Evolutionary conservation across 2,329 filamentous ascomycete genomes (phyloP).

Genomic region (Apiospora phragmitis): DNA sequence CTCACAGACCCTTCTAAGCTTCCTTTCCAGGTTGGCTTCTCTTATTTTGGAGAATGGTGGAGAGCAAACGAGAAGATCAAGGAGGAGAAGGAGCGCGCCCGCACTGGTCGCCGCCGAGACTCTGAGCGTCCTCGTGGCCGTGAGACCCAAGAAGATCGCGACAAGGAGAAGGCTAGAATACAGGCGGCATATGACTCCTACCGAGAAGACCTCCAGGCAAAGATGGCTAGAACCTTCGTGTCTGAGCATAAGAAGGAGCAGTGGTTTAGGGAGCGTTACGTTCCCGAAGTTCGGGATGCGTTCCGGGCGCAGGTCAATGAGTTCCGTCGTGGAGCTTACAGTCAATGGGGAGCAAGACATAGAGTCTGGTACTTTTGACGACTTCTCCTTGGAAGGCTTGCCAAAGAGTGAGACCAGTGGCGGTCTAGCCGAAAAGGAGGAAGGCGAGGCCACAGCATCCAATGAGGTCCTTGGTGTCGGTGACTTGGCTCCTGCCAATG

Average conservation of each 20-base stretch:
- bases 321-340: conserved; percentile 76
- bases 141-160: conserved; percentile 71
- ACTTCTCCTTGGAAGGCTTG: conserved; percentile 90
- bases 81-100: conserved; percentile 73
- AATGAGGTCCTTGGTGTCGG: conserved; percentile 93
- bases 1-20: conserved; percentile 71
- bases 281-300: conserved; percentile 75
- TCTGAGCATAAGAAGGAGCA: conserved; percentile 91
- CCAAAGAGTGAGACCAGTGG: conserved; percentile 93
- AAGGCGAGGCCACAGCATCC: conserved; percentile 87
- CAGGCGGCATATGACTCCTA: conserved; percentile 69
- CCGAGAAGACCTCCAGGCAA: conserved; percentile 68
- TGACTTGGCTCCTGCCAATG: conserved; percentile 80
- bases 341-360: conserved; percentile 90
- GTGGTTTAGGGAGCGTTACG: conserved; percentile 96
- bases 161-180: conserved; percentile 77
- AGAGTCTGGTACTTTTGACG: conserved; percentile 83
- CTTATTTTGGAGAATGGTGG: conserved; percentile 87
- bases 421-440: conserved; percentile 87
- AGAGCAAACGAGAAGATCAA: conserved; percentile 79
- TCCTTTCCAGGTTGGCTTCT: conserved; percentile 81
- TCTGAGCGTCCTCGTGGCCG: conserved; percentile 64
- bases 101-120: conserved; percentile 68
- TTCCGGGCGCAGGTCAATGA: conserved; percentile 77
- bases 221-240: conserved; percentile 88